Evolutionary conservation across 306 rosid genomes (phyloP).

Genomic region (Mucuna pruriens): DNA sequence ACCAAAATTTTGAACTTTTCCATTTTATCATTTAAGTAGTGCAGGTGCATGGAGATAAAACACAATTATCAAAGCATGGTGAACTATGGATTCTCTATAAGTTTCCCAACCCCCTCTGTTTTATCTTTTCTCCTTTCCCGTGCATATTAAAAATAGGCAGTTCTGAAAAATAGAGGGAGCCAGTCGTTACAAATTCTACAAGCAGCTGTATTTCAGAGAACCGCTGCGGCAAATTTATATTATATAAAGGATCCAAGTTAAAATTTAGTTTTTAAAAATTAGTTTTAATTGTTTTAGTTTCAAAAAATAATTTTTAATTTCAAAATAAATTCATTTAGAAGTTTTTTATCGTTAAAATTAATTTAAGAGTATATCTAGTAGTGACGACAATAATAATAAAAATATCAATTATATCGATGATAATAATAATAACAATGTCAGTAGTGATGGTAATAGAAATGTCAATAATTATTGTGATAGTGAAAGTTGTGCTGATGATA

Average conservation of each 20-base stretch:
- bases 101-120: not conserved
- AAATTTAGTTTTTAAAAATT: not conserved
- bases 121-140: not conserved
- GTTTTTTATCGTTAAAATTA: no score
- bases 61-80: slow-evolving; percentile 10
- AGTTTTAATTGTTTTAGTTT: no score
- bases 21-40: not conserved
- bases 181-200: not conserved
- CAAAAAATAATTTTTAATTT: no score
- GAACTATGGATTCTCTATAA: not conserved
- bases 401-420: no score
- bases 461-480: no score
- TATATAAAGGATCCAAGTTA: not conserved
- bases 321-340: no score
- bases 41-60: not conserved
- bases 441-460: no score
- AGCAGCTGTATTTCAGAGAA: not conserved
- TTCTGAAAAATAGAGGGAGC: not conserved
- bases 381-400: no score
- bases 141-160: not conserved
- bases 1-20: not conserved
- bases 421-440: no score
- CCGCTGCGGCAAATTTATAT: not conserved
- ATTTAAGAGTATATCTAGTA: no score
- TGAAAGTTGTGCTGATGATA: no score